Percentiles rank a stretch among this genome's conserved stretches.
Evolutionary conservation across 2,329 filamentous ascomycete genomes (phyloP).

Genomic region (Diaporthe sp.): DNA sequence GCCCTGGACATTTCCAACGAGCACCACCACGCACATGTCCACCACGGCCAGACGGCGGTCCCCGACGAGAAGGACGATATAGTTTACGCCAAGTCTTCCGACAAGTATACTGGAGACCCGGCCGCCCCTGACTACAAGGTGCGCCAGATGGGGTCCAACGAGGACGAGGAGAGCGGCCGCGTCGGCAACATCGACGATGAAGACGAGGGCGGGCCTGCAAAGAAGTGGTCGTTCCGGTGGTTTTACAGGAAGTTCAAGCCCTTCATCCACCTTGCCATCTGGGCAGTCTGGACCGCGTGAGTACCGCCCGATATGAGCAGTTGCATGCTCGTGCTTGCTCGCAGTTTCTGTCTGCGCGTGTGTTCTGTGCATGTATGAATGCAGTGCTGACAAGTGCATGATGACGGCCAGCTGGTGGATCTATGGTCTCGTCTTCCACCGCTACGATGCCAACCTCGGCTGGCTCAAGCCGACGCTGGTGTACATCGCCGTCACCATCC

Average conservation of each 20-base stretch:
- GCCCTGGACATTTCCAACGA: constrained; percentile 47
- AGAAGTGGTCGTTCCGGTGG: constrained; percentile 46
- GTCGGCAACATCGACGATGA: constrained; percentile 54
- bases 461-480: constrained; percentile 89
- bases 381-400: constrained; percentile 35
- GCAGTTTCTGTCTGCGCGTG: background rate
- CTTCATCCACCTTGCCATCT: constrained; percentile 59
- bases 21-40: constrained; percentile 57
- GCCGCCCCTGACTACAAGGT: constrained; percentile 50
- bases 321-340: constrained; percentile 25
- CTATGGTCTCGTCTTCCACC: constrained; percentile 78
- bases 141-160: constrained; percentile 39
- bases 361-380: background rate
- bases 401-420: constrained; percentile 78
- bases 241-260: constrained; percentile 60
- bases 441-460: constrained; percentile 72
- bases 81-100: constrained; percentile 59
- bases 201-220: constrained; percentile 40
- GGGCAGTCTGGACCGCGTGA: constrained; percentile 52
- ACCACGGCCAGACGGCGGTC: constrained; percentile 54
- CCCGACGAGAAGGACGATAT: constrained; percentile 56
- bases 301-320: constrained; percentile 40
- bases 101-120: constrained; percentile 49
- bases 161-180: constrained; percentile 51
- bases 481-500: constrained; percentile 80